Conservation (phyloP, 345 rosid species). For the Erysimum cheiranthoides region DNA sequence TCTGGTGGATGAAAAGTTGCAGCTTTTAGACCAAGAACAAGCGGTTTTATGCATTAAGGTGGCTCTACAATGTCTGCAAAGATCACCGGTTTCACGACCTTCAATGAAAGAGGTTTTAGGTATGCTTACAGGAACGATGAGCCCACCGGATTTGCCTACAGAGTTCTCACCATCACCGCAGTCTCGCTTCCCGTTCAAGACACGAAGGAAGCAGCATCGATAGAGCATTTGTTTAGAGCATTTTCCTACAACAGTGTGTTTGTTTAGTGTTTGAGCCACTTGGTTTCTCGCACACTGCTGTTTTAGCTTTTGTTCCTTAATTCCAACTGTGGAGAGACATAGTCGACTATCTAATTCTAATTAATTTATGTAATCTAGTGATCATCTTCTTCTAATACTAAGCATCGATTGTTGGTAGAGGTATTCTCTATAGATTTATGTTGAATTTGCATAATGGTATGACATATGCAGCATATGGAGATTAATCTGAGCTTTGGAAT, state of each 20-base stretch:
- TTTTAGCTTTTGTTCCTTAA: not conserved
- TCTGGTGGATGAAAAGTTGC: constrained; percentile 69
- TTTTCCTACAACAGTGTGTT: not conserved
- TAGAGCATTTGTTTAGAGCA: constrained; percentile 15
- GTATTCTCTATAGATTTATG: not conserved
- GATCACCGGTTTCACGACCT: constrained; percentile 70
- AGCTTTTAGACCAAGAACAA: constrained; percentile 66
- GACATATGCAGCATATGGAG: not conserved
- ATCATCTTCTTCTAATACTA: not conserved
- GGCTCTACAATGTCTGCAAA: constrained; percentile 86
- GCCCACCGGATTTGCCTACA: constrained; percentile 67
- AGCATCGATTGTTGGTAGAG: not conserved
- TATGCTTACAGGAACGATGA: constrained; percentile 66
- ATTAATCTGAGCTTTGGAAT: not conserved
- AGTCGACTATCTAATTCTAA: not conserved
- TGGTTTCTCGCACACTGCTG: not conserved
- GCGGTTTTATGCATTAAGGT: constrained; percentile 79
- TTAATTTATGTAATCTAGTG: not conserved
- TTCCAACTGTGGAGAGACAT: not conserved
- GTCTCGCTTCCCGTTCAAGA: constrained; percentile 57
- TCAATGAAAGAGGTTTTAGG: constrained; percentile 81
- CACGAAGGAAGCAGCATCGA: constrained; percentile 56
- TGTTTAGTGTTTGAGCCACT: constrained; percentile 5
- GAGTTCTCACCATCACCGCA: constrained; percentile 92
- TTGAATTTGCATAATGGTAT: not conserved